These are phyloP conservation scores for Apiospora sp. DNA, from an alignment of 2,329 filamentous ascomycete genomes.

Conservation along the genomic window DNA sequence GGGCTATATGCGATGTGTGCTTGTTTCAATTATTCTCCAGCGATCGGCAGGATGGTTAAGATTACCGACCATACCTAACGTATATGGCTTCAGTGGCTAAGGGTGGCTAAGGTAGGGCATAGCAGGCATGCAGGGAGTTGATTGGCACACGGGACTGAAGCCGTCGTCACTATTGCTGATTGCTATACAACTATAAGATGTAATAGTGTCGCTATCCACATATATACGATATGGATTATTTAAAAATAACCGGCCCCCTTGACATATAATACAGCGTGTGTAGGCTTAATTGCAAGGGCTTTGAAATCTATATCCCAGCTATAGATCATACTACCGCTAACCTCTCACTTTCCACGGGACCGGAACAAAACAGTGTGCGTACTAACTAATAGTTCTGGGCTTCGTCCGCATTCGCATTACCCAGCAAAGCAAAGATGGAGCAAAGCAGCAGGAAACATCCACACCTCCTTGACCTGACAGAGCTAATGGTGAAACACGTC, in stretches of 20 bases:
- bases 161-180: neutral
- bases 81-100: neutral
- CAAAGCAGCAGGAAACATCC: neutral
- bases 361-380: neutral
- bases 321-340: neutral
- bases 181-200: neutral
- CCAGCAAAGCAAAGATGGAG: neutral
- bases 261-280: neutral
- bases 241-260: neutral
- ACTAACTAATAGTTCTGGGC: no score
- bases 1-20: neutral
- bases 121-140: neutral
- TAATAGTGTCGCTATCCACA: neutral
- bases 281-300: neutral
- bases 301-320: neutral
- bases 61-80: neutral
- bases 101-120: no score
- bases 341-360: neutral
- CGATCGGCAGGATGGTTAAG: neutral
- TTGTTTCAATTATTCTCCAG: slow-evolving; percentile 10
- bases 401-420: neutral
- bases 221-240: neutral
- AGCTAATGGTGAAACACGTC: slow-evolving; percentile 19
- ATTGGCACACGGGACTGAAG: slow-evolving; percentile 20
- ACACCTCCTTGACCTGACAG: slow-evolving; percentile 10